Evolutionary conservation across 2,329 filamentous ascomycete species (phyloP).

Genomic region (Cladosporium velox): DNA sequence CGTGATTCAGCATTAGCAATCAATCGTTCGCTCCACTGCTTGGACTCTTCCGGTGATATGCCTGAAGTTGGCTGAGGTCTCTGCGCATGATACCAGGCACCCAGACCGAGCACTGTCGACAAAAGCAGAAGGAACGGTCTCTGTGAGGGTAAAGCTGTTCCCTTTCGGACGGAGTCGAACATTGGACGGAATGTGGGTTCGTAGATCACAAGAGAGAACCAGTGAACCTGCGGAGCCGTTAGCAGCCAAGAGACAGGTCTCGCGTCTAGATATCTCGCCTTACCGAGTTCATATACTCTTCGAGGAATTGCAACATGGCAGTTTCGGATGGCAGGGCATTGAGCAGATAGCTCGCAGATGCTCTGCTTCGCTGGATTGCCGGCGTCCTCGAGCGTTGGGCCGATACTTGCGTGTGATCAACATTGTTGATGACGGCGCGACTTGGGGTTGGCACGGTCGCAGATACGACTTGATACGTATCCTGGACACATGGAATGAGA

Average conservation of each 20-base stretch:
- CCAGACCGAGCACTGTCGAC: slow-evolving; percentile 42
- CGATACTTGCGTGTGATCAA: background rate
- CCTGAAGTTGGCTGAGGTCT: slow-evolving; percentile 24
- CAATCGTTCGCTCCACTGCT: slow-evolving; percentile 26
- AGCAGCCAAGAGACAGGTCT: background rate
- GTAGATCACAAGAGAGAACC: slow-evolving; percentile 49
- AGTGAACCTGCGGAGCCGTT: slow-evolving; percentile 33
- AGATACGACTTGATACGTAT: background rate
- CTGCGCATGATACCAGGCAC: slow-evolving; percentile 42
- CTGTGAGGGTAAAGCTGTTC: slow-evolving; percentile 39
- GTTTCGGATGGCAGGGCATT: slow-evolving; percentile 35
- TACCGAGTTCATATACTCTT: slow-evolving; percentile 46
- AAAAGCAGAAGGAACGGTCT: slow-evolving; percentile 43
- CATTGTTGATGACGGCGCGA: background rate
- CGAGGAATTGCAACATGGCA: slow-evolving; percentile 38
- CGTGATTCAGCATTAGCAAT: slow-evolving; percentile 37
- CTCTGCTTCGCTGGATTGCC: background rate
- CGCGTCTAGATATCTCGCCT: background rate
- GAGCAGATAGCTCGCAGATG: slow-evolving; percentile 28
- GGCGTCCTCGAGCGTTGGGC: background rate
- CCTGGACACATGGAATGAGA: background rate
- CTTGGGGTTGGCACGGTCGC: background rate
- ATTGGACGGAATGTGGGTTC: slow-evolving; percentile 44
- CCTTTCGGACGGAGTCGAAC: slow-evolving; percentile 39
- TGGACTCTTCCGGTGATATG: slow-evolving; percentile 24